Base-by-base conservation (phyloP, 176 grass and related monocot genomes). In the Aegilops sharonensis region DNA sequence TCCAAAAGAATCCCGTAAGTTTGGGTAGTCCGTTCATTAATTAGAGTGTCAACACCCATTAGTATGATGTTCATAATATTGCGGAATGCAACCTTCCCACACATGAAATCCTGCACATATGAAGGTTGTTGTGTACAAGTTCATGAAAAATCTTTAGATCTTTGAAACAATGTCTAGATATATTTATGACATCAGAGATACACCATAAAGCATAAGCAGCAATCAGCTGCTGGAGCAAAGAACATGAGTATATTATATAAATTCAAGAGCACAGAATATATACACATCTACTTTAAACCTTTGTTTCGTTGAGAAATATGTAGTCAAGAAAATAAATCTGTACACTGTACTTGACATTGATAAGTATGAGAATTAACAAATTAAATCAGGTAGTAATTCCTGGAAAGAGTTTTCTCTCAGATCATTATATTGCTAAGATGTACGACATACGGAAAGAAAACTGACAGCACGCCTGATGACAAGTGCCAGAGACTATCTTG, bases 1-100 rank as follows among this genome's bases (percentile, higher is more conserved):
- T 98, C 96, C 50, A 95, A 79, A 78, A 95, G 84, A 72, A 86
- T 73, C 35, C 96, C 93, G 17, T 98, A 98, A 61, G 85, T 90
- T 78, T 95, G 93, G 13, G 89, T 92, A 78, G 88, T 94, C 54
- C 93, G 88, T 63, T 98, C 96, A 64, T 85, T 90, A 78, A 92
- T 92, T 68, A 98, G 56, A 23, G 91, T 88, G 78, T 94, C 90
- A 54, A 92, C 93, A 71, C 96, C 93, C 68, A 94, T 79, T 69
- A 85, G 89, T 76, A 95, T 70, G 68, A 98, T 92, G 85, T 89
- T 95, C 96, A 98, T 94, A 63, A 98, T 90, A 87, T 98, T 98
- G 31, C 93, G 91, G 45, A 94, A 98, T 85, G 88, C 90, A 74
- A 89, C 68, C 87, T 93, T 98, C 57, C 93, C 93, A 43, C 93